Conservation (phyloP, 176 grass and related monocot genomes). For the Echinochloa phyllopogon region DNA sequence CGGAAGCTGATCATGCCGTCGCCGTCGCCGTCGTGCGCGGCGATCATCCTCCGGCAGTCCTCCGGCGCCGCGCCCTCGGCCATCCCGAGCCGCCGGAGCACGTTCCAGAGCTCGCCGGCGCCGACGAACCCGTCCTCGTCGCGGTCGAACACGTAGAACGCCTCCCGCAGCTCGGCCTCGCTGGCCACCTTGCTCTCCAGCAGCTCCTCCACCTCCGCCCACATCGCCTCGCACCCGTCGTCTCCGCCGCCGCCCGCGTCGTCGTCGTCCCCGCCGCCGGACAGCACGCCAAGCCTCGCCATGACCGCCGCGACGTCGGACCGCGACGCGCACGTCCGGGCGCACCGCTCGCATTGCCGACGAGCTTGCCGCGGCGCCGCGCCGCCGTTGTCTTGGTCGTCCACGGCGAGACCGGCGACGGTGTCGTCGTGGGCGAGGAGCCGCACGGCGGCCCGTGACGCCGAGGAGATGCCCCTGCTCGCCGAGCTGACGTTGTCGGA, state of each 20-base stretch:
- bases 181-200: slow-evolving; percentile 58
- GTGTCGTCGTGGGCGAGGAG: slow-evolving; percentile 22
- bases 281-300: slow-evolving; percentile 40
- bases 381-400: not conserved
- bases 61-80: slow-evolving; percentile 46
- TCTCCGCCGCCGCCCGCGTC: not conserved
- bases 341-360: slow-evolving; percentile 38
- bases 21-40: slow-evolving; percentile 57
- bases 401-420: not conserved
- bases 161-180: slow-evolving; percentile 65
- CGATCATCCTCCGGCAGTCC: slow-evolving; percentile 72
- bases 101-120: slow-evolving; percentile 67
- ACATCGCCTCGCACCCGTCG: slow-evolving; percentile 28
- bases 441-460: not conserved
- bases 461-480: not conserved
- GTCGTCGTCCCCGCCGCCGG: not conserved
- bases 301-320: slow-evolving; percentile 36
- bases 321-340: not conserved
- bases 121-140: slow-evolving; percentile 78
- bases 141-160: slow-evolving; percentile 83
- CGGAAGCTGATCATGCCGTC: slow-evolving; percentile 64
- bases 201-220: slow-evolving; percentile 48
- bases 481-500: slow-evolving; percentile 5
- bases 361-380: not conserved
- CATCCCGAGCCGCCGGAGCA: slow-evolving; percentile 59